A percentile compares a stretch with the other conserved stretches of the same genome.
Evolutionary conservation across 768 basidiomycete genomes (phyloP).

Genomic region (Boletus reticuloceps): DNA sequence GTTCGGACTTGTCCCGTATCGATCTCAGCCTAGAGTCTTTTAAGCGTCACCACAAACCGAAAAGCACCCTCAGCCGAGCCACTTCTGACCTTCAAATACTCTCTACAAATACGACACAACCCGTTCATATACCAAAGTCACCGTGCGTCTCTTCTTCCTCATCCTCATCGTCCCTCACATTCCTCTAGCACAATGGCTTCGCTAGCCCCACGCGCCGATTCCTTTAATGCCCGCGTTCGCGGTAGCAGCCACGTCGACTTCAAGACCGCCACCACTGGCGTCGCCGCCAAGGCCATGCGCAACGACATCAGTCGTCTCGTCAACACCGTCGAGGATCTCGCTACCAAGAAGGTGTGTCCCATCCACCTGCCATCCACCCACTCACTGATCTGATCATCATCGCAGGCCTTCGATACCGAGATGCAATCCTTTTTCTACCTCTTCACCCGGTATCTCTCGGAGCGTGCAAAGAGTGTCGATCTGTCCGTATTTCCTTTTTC

Average conservation of each 20-base stretch:
- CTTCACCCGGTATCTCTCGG: constrained; percentile 75
- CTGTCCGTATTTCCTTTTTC: constrained; percentile 49
- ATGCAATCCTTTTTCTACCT: constrained; percentile 85
- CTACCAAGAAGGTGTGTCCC: constrained; percentile 71
- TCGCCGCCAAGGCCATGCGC: constrained; percentile 95
- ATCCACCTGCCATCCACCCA: not conserved
- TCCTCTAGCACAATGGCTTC: constrained; percentile 49
- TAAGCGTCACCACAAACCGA: constrained; percentile 65
- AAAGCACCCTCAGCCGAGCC: constrained; percentile 42
- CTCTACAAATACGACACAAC: constrained; percentile 62
- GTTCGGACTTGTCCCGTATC: constrained; percentile 35
- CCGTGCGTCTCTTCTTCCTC: constrained; percentile 27
- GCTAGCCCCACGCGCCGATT: constrained; percentile 60
- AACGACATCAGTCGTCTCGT: constrained; percentile 97
- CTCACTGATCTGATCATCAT: constrained; percentile 15
- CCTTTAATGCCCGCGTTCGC: constrained; percentile 69
- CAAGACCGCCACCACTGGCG: constrained; percentile 95
- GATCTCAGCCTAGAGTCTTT: constrained; percentile 40
- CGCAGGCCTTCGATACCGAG: constrained; percentile 70
- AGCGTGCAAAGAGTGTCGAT: constrained; percentile 63
- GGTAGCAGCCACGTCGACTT: constrained; percentile 88
- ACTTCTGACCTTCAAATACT: constrained; percentile 52
- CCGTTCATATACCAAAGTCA: constrained; percentile 53
- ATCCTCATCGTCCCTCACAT: constrained; percentile 10
- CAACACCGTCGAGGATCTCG: constrained; percentile 72